Evolutionary conservation across 179 eudicot species (phyloP).

Genomic region (Beta lomatogona): DNA sequence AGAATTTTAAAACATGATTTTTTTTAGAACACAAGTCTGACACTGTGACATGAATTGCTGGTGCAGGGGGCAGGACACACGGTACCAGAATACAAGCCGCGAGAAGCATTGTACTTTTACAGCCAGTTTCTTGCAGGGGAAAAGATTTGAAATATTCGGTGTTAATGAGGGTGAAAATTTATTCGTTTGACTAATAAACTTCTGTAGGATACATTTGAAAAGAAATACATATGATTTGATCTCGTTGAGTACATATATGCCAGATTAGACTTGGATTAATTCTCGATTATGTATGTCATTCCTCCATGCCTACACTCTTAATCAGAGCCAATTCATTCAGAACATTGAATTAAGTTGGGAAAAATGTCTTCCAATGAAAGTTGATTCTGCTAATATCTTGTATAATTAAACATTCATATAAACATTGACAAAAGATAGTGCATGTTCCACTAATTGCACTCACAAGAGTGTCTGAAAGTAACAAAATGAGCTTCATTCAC

Average conservation of each 20-base stretch:
- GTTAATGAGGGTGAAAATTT: not conserved
- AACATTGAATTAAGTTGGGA: not conserved
- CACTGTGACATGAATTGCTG: conserved; percentile 16
- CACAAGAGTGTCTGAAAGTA: no score
- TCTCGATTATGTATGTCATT: no score
- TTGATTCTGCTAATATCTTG: no score
- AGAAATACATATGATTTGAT: not conserved
- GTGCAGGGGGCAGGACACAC: conserved; percentile 39
- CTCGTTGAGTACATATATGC: not conserved
- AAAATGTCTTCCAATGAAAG: not conserved
- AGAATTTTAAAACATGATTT: not conserved
- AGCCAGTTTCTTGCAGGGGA: conserved; percentile 25
- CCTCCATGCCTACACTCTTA: no score
- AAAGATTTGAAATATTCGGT: conserved; percentile 15
- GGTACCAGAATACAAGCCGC: conserved; percentile 39
- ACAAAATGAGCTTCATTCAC: no score
- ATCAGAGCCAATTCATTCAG: no score
- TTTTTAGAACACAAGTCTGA: not conserved
- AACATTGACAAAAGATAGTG: no score
- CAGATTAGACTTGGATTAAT: no score
- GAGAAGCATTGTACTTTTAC: conserved; percentile 31
- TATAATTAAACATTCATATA: no score
- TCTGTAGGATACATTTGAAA: not conserved
- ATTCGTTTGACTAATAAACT: conserved; percentile 8
- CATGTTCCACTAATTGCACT: no score